Evolutionary conservation across 2,329 filamentous ascomycete genomes (phyloP).

Genomic region (Paecilomyces sp.): DNA sequence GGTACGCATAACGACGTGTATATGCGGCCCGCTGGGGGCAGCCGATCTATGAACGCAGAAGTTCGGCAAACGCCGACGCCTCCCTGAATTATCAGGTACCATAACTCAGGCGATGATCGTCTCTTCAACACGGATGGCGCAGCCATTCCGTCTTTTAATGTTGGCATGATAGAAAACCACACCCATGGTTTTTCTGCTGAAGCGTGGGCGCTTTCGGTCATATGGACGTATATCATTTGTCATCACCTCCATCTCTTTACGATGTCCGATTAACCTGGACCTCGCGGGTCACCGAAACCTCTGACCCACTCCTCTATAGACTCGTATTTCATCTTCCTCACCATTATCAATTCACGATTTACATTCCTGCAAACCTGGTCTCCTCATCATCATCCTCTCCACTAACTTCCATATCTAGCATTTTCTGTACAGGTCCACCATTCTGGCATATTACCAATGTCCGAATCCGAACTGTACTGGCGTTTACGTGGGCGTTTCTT

Average conservation of each 20-base stretch:
- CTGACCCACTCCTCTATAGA: not conserved
- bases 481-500: not conserved
- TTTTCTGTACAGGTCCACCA: not conserved
- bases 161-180: not conserved
- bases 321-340: not conserved
- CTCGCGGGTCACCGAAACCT: not conserved
- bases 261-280: not conserved
- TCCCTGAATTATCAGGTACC: slow-evolving; percentile 6
- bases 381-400: not conserved
- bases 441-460: not conserved
- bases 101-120: not conserved
- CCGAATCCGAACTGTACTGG: not conserved
- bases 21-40: slow-evolving; percentile 23
- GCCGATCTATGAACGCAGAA: slow-evolving; percentile 12
- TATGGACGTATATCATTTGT: not conserved
- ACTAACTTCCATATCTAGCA: not conserved
- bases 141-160: not conserved
- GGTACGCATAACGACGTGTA: slow-evolving; percentile 24
- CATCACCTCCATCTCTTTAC: not conserved
- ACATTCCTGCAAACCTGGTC: not conserved
- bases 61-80: slow-evolving; percentile 28
- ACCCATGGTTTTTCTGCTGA: not conserved
- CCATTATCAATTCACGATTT: slow-evolving; percentile 8
- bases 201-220: not conserved
- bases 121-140: not conserved